A percentile compares a stretch with the other conserved stretches of the same genome.
These are phyloP conservation scores for Clavariopsis aquatica DNA, from an alignment of 495 filamentous ascomycete species.

Conservation along the genomic window DNA sequence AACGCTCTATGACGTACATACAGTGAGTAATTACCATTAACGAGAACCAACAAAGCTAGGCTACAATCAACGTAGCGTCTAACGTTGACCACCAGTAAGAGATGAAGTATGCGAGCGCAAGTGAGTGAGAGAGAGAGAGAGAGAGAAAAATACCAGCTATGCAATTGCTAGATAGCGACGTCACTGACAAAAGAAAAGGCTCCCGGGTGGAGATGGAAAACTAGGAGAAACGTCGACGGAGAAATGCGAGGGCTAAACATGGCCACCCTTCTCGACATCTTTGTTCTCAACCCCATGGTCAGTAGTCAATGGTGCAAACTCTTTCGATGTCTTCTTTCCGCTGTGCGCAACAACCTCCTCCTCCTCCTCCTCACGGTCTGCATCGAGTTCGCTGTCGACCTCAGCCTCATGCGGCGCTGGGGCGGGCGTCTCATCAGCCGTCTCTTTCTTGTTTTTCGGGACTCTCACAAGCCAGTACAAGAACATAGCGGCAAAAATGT, in stretches of 20 bases:
- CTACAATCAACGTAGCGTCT: too few species aligned
- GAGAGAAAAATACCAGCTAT: not conserved
- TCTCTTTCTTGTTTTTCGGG: slow-evolving; percentile 43
- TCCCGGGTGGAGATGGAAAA: not conserved
- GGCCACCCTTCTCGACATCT: not conserved
- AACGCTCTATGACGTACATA: too few species aligned
- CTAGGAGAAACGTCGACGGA: not conserved
- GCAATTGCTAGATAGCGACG: not conserved
- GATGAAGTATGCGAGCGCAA: too few species aligned
- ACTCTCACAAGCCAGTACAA: slow-evolving; percentile 48
- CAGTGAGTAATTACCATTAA: too few species aligned
- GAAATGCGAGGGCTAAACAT: not conserved
- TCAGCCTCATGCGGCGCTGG: not conserved
- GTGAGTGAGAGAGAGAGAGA: too few species aligned
- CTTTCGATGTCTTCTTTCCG: not conserved
- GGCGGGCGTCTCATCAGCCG: slow-evolving; percentile 26
- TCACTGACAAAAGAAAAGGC: not conserved
- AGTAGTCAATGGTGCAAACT: not conserved
- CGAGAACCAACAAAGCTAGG: too few species aligned
- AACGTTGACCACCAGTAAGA: too few species aligned
- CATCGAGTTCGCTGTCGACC: slow-evolving; percentile 9
- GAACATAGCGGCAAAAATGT: slow-evolving; percentile 42
- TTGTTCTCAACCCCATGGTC: not conserved
- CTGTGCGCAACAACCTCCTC: slow-evolving; percentile 16
- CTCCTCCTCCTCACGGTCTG: not conserved